Evolutionary conservation across 2,329 filamentous ascomycete species (phyloP).

Genomic region (Botrytis deweyae): DNA sequence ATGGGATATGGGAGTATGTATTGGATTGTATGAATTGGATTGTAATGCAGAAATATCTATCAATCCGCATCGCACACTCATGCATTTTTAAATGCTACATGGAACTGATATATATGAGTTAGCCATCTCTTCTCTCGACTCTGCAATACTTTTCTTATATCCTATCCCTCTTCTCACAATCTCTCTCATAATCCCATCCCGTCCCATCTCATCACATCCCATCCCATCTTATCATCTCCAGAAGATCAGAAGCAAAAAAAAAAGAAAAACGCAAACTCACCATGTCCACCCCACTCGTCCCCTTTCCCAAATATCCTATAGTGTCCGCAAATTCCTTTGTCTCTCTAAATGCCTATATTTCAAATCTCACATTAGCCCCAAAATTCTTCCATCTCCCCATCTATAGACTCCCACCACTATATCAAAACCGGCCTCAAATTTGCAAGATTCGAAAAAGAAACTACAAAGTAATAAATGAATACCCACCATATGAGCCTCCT

Average conservation of each 20-base stretch:
- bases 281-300: neutral
- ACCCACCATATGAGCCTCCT: slow-evolving; percentile 30
- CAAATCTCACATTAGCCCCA: neutral
- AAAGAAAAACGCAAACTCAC: neutral
- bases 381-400: neutral
- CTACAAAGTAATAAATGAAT: neutral
- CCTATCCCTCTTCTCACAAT: neutral
- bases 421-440: neutral
- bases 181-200: neutral
- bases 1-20: neutral
- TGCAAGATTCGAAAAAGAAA: too few species aligned
- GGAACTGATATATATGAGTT: neutral
- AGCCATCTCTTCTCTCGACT: neutral
- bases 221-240: neutral
- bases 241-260: neutral
- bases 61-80: neutral
- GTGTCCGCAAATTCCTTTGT: slow-evolving; percentile 26
- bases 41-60: neutral
- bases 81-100: neutral
- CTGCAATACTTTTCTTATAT: neutral
- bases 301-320: slow-evolving; percentile 24
- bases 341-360: slow-evolving; percentile 26
- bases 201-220: too few species aligned
- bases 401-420: neutral
- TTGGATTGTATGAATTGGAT: neutral